Evolutionary conservation across 73 alveolate species (phyloP).

Genomic region (Tetrahymena elliotti): DNA sequence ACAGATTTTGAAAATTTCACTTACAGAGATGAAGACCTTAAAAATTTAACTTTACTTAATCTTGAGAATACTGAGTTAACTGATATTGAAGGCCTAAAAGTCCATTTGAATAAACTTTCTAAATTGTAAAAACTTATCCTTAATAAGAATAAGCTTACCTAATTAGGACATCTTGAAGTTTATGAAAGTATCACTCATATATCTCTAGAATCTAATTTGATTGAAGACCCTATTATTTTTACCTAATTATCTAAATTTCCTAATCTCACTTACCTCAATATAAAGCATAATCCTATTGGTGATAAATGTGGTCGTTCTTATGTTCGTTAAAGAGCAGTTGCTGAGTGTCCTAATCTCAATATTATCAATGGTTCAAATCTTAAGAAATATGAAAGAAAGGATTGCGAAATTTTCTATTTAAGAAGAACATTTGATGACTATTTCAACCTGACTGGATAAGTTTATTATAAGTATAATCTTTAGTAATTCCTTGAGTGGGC

Average conservation of each 20-base stretch:
- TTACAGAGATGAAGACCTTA: constrained; percentile 36
- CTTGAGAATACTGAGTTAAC: constrained; percentile 52
- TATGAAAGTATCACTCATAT: constrained; percentile 20
- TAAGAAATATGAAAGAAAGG: constrained; percentile 53
- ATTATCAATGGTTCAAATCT: constrained; percentile 47
- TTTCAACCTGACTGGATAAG: constrained; percentile 28
- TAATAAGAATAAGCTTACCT: constrained; percentile 41
- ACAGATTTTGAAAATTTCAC: constrained; percentile 48
- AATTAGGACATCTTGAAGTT: constrained; percentile 18
- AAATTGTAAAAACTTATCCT: constrained; percentile 44
- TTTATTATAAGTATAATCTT: constrained; percentile 30
- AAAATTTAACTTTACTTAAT: constrained; percentile 49
- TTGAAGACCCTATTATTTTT: constrained; percentile 40
- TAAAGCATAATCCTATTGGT: constrained; percentile 49
- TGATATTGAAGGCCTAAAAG: constrained; percentile 19
- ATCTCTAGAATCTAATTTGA: constrained; percentile 21
- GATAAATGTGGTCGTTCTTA: constrained; percentile 28
- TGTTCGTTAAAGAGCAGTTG: constrained; percentile 37
- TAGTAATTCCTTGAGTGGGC: constrained; percentile 39
- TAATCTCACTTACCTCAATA: constrained; percentile 11
- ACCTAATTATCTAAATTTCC: constrained; percentile 18
- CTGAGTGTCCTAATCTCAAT: constrained; percentile 32
- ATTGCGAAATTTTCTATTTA: constrained; percentile 49
- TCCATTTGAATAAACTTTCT: constrained; percentile 36
- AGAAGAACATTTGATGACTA: constrained; percentile 52